These are phyloP conservation scores for Penicillium parvum DNA, from an alignment of 495 filamentous ascomycete species.

Conservation along the genomic window DNA sequence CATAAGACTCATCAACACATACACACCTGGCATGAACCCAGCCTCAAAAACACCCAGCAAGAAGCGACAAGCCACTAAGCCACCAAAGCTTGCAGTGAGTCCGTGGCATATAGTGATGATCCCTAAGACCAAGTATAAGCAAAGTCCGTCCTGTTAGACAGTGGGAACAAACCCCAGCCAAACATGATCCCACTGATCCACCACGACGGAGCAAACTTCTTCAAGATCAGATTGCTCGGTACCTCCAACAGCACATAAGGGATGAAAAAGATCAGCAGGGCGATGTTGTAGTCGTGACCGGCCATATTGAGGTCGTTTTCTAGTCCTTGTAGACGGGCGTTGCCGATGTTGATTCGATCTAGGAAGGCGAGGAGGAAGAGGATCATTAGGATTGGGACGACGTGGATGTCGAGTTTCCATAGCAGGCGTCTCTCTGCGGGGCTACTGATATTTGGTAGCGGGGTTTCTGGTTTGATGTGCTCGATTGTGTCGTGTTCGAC, in stretches of 20 bases:
- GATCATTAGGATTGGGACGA: constrained; percentile 35
- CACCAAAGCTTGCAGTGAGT: constrained; percentile 47
- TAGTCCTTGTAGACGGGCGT: constrained; percentile 59
- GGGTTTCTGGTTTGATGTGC: constrained; percentile 8
- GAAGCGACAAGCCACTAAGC: constrained; percentile 51
- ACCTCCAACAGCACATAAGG: constrained; percentile 64
- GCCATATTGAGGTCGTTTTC: constrained; percentile 53
- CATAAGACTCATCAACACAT: neutral
- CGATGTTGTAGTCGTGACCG: constrained; percentile 56
- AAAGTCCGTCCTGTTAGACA: neutral
- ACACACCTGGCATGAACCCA: constrained; percentile 52
- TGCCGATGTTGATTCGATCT: constrained; percentile 57
- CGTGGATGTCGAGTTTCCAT: constrained; percentile 38
- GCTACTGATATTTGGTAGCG: constrained; percentile 11
- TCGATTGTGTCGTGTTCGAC: constrained; percentile 13
- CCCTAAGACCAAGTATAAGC: constrained; percentile 15
- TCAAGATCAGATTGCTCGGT: constrained; percentile 62
- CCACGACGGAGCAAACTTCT: constrained; percentile 56
- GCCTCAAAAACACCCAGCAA: constrained; percentile 57
- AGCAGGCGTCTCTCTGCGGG: constrained; percentile 31
- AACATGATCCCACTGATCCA: constrained; percentile 53
- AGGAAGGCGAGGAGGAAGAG: constrained; percentile 41
- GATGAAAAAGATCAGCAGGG: constrained; percentile 61
- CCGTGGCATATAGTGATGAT: constrained; percentile 55
- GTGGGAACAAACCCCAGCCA: constrained; percentile 44